Evolutionary conservation across 768 basidiomycete species (phyloP).

Genomic region (Suillus alpinus): DNA sequence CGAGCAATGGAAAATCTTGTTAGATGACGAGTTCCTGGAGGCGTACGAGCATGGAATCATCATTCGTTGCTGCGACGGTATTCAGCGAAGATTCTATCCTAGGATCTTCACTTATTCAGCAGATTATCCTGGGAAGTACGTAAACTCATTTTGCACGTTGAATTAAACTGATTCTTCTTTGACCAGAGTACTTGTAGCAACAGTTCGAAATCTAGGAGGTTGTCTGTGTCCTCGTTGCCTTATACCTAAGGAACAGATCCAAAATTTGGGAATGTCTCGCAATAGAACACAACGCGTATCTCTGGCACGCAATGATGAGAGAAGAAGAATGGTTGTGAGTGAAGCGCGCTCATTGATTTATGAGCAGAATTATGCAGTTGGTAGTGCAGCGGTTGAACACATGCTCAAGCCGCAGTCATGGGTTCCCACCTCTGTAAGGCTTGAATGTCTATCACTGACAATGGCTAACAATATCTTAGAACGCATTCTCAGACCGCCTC

Average conservation of each 20-base stretch:
- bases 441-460: neutral
- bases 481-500: neutral
- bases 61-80: slow-evolving; percentile 12
- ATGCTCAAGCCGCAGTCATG: too few species aligned
- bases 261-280: slow-evolving; percentile 7
- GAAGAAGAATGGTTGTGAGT: too few species aligned
- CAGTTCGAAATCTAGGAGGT: slow-evolving; percentile 23
- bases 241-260: slow-evolving; percentile 13
- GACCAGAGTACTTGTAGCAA: slow-evolving; percentile 26
- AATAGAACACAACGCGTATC: too few species aligned
- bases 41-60: slow-evolving; percentile 17
- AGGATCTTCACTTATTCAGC: slow-evolving; percentile 33
- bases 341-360: too few species aligned
- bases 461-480: neutral
- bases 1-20: slow-evolving; percentile 9
- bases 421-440: neutral
- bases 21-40: slow-evolving; percentile 15
- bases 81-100: slow-evolving; percentile 20
- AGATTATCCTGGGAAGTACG: slow-evolving; percentile 38
- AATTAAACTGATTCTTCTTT: neutral
- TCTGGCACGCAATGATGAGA: too few species aligned
- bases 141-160: neutral
- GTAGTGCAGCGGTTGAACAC: too few species aligned
- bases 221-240: slow-evolving; percentile 32
- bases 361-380: too few species aligned